Evolutionary conservation across 768 basidiomycete species (phyloP).

Genomic region (Podaxis rugospora): DNA sequence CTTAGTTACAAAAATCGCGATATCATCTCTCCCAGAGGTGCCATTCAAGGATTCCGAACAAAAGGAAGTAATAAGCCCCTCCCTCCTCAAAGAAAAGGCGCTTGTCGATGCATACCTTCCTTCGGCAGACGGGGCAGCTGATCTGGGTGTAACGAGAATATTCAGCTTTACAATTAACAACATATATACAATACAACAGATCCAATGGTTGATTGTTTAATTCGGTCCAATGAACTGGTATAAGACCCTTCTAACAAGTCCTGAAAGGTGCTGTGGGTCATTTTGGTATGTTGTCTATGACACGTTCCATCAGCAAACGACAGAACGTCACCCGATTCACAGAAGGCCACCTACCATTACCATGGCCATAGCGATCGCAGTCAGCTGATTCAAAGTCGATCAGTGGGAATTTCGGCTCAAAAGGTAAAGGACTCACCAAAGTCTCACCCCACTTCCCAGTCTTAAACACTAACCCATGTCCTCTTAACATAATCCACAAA

Average conservation of each 20-base stretch:
- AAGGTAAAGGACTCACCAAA: slow-evolving; percentile 55
- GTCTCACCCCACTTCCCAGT: slow-evolving; percentile 76
- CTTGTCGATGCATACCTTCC: background rate
- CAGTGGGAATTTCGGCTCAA: background rate
- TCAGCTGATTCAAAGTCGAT: slow-evolving; percentile 33
- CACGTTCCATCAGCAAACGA: background rate
- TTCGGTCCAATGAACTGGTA: slow-evolving; percentile 92
- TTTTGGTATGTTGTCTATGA: slow-evolving; percentile 74
- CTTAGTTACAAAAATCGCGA: too few relatives aligned
- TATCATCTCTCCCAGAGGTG: too few relatives aligned
- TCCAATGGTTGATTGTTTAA: slow-evolving; percentile 24
- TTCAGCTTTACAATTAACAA: background rate
- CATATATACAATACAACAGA: background rate
- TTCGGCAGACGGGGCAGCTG: background rate
- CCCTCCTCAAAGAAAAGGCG: background rate
- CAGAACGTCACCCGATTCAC: background rate
- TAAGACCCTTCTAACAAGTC: slow-evolving; percentile 73
- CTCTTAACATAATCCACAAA: slow-evolving; percentile 77
- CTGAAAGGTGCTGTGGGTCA: slow-evolving; percentile 79
- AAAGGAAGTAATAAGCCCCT: too few relatives aligned
- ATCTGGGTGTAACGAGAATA: background rate
- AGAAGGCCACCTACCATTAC: slow-evolving; percentile 59
- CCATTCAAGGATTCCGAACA: too few relatives aligned
- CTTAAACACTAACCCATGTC: slow-evolving; percentile 69
- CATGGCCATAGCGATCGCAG: slow-evolving; percentile 79